A percentile compares a stretch with the other conserved stretches of the same genome.
These are phyloP conservation scores for Phytophthora pini DNA, from an alignment of 352 stramenopile genomes.

Conservation along the genomic window DNA sequence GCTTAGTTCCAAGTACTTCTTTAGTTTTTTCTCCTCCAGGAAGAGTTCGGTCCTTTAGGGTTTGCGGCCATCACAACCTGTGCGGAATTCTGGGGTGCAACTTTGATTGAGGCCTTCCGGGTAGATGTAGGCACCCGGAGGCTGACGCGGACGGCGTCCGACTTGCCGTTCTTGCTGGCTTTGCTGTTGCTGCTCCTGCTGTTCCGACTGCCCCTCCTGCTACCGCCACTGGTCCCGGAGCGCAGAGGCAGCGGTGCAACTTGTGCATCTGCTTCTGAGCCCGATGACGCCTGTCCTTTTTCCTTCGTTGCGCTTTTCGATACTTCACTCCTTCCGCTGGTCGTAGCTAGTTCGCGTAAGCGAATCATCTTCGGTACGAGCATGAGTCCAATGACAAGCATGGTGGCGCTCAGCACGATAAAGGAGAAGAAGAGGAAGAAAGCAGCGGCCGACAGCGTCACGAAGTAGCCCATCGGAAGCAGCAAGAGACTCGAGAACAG, in stretches of 20 bases:
- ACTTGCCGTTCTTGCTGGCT: slow-evolving; percentile 15
- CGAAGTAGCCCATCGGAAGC: slow-evolving; percentile 54
- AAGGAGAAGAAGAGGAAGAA: slow-evolving; percentile 51
- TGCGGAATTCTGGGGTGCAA: slow-evolving; percentile 22
- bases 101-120: slow-evolving; percentile 30
- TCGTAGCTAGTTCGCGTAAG: slow-evolving; percentile 24
- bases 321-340: slow-evolving; percentile 9
- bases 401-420: slow-evolving; percentile 35
- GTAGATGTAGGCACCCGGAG: slow-evolving; percentile 1
- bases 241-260: slow-evolving; percentile 15
- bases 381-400: slow-evolving; percentile 46
- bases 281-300: slow-evolving; percentile 14
- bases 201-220: slow-evolving; percentile 14
- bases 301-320: slow-evolving; percentile 5
- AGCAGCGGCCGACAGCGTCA: slow-evolving; percentile 38
- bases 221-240: slow-evolving; percentile 1
- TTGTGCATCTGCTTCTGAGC: slow-evolving; percentile 10
- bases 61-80: slow-evolving; percentile 21
- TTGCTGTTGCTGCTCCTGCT: slow-evolving; percentile 14
- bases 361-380: slow-evolving; percentile 42
- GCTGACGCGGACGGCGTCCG: slow-evolving; percentile 17
- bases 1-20: no score
- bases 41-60: slow-evolving; percentile 7
- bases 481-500: slow-evolving; percentile 48
- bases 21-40: slow-evolving; percentile 16